A percentile compares a stretch with the other conserved stretches of the same genome.
These are phyloP conservation scores for Zasmidium angulare DNA, from an alignment of 2,329 filamentous ascomycete species.

Conservation along the genomic window DNA sequence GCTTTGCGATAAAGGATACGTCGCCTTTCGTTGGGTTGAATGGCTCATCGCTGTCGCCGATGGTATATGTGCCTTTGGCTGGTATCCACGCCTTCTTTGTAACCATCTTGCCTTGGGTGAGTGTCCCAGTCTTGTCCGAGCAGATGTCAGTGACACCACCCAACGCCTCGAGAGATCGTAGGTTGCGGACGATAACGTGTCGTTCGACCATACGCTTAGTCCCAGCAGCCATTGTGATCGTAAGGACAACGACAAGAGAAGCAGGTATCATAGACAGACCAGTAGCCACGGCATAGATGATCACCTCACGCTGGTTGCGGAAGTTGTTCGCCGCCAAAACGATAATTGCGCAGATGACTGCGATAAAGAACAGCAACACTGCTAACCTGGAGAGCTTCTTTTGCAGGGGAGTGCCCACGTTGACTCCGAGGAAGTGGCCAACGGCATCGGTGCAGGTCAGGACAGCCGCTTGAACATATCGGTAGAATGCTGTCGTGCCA, in stretches of 20 bases:
- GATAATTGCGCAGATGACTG: conserved; percentile 67
- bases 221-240: conserved; percentile 52
- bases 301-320: conserved; percentile 59
- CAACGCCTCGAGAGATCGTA: conserved; percentile 64
- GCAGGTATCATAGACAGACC: conserved; percentile 63
- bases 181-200: conserved; percentile 65
- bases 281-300: conserved; percentile 65
- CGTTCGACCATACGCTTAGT: conserved; percentile 64
- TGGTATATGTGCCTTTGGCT: conserved; percentile 59
- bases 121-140: conserved; percentile 68
- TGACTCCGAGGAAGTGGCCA: conserved; percentile 65
- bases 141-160: conserved; percentile 67
- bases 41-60: conserved; percentile 58
- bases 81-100: conserved; percentile 63
- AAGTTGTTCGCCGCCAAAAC: conserved; percentile 63
- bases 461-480: conserved; percentile 50
- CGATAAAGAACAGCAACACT: conserved; percentile 74
- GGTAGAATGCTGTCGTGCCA: conserved; percentile 34
- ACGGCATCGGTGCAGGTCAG: conserved; percentile 58
- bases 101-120: conserved; percentile 60
- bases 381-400: conserved; percentile 84
- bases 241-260: conserved; percentile 41
- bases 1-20: conserved; percentile 44
- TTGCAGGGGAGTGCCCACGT: conserved; percentile 78
- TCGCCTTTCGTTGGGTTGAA: conserved; percentile 62